These are phyloP conservation scores for Iberis pinnata DNA, from an alignment of 345 rosid genomes.

Conservation along the genomic window DNA sequence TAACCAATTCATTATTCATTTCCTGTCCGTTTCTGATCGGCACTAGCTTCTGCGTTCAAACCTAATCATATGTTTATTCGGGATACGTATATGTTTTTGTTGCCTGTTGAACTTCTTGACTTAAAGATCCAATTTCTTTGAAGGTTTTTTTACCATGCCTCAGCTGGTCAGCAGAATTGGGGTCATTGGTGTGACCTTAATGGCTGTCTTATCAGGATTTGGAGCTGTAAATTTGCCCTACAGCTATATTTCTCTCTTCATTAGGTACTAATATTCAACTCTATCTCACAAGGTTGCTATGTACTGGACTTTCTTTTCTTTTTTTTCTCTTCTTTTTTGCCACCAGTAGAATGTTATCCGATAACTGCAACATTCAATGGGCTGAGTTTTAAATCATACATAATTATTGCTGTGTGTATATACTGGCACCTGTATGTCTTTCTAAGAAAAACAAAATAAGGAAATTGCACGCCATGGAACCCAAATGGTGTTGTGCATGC, in stretches of 20 bases:
- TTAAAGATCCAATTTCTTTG: conserved; percentile 23
- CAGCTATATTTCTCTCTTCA: conserved; percentile 89
- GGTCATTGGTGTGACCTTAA: conserved; percentile 88
- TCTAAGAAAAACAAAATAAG: neutral
- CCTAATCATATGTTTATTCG: neutral
- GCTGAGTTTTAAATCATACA: neutral
- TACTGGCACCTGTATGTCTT: conserved; percentile 3
- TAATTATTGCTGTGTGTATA: neutral
- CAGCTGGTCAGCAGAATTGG: conserved; percentile 94
- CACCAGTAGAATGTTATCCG: neutral
- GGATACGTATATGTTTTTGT: neutral
- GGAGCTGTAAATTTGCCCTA: conserved; percentile 94
- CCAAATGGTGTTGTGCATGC: too few relatives aligned
- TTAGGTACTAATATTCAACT: conserved; percentile 43
- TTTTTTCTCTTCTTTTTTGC: neutral
- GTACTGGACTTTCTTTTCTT: neutral
- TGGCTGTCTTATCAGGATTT: conserved; percentile 92
- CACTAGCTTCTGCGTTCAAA: conserved; percentile 1
- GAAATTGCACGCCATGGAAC: too few relatives aligned
- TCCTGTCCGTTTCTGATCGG: neutral
- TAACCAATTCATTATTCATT: neutral
- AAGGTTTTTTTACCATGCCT: conserved; percentile 83
- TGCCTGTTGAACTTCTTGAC: conserved; percentile 4
- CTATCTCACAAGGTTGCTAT: neutral
- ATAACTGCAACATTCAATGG: neutral